These are phyloP conservation scores for Galeopsis tetrahit DNA, from an alignment of 257 asterid species.

Conservation along the genomic window DNA sequence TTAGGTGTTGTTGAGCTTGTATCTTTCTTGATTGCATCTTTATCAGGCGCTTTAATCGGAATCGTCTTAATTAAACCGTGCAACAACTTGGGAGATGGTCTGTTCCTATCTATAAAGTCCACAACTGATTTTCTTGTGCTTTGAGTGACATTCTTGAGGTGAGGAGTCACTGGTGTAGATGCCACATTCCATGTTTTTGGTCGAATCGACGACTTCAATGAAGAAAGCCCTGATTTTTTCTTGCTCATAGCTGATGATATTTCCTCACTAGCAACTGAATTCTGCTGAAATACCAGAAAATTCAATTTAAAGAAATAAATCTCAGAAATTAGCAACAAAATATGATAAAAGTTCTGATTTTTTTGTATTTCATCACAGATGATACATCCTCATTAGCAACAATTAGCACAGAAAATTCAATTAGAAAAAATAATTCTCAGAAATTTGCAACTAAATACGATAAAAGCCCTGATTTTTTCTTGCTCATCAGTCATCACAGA, in stretches of 20 bases:
- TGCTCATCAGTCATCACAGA: too few relatives aligned
- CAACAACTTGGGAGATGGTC: conserved; percentile 52
- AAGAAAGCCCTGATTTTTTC: conserved; percentile 59
- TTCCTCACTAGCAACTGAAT: conserved; percentile 45
- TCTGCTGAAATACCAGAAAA: conserved; percentile 34
- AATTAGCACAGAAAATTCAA: conserved; percentile 11
- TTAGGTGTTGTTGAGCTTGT: too few relatives aligned
- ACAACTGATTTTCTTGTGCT: conserved; percentile 41
- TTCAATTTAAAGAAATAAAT: not conserved
- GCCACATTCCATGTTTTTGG: conserved; percentile 58
- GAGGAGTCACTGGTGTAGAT: conserved; percentile 55
- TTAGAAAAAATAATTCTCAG: conserved; percentile 6
- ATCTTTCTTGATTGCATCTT: too few relatives aligned
- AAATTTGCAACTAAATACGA: not conserved
- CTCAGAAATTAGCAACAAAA: too few relatives aligned
- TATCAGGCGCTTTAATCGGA: too few relatives aligned
- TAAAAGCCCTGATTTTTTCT: not conserved
- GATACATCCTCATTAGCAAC: too few relatives aligned
- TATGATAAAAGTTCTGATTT: too few relatives aligned
- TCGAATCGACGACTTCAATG: conserved; percentile 62
- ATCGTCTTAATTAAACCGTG: too few relatives aligned
- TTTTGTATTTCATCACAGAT: too few relatives aligned
- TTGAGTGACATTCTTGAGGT: conserved; percentile 43
- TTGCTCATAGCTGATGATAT: conserved; percentile 59
- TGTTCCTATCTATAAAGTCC: conserved; percentile 38